Evolutionary conservation across 768 basidiomycete genomes (phyloP).

Genomic region (Leccinum imitatum): DNA sequence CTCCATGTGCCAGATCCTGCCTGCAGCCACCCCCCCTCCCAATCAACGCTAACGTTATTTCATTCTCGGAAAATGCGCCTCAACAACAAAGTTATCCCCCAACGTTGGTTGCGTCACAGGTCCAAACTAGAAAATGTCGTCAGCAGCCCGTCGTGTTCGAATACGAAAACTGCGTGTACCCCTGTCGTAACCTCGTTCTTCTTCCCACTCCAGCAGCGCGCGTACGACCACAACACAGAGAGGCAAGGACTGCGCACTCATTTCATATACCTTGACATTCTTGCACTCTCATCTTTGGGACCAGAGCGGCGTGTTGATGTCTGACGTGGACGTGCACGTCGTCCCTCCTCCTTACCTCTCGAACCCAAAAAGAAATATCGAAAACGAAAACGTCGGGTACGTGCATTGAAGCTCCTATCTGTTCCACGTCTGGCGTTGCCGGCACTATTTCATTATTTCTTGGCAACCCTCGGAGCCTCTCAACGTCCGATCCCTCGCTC

Average conservation of each 20-base stretch:
- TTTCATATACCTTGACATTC: conserved; percentile 14
- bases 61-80: conserved; percentile 3
- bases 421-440: conserved; percentile 2
- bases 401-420: conserved; percentile 12
- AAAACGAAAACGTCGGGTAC: background rate
- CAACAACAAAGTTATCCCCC: too few species aligned
- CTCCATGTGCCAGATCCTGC: background rate
- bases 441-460: conserved; percentile 13
- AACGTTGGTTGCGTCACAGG: background rate
- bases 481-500: conserved; percentile 19
- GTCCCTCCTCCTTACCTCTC: background rate
- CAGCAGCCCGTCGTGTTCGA: conserved; percentile 2
- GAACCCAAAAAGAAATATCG: conserved; percentile 4
- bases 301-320: conserved; percentile 1
- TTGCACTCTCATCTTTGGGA: background rate
- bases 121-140: background rate
- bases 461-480: conserved; percentile 19
- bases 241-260: conserved; percentile 12
- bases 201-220: conserved; percentile 20
- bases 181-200: conserved; percentile 9
- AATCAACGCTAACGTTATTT: conserved; percentile 12
- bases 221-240: background rate
- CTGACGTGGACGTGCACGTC: background rate
- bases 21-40: background rate
- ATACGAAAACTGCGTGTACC: conserved; percentile 11